A percentile compares a stretch with the other conserved stretches of the same genome.
These are phyloP conservation scores for Aureobasidium sp. DNA, from an alignment of 2,329 filamentous ascomycete genomes.

Conservation along the genomic window DNA sequence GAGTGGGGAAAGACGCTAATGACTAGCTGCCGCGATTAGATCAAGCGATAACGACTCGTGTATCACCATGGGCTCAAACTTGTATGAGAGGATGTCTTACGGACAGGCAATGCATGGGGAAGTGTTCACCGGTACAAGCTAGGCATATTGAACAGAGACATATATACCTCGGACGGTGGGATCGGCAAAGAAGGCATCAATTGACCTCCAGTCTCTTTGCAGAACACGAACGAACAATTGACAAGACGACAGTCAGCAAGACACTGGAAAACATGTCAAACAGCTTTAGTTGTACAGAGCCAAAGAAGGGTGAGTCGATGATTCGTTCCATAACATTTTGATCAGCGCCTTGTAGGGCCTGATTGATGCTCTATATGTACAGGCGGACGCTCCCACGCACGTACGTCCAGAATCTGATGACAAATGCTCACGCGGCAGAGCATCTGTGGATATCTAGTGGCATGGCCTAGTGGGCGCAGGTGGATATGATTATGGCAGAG, in stretches of 20 bases:
- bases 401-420: neutral
- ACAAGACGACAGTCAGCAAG: neutral
- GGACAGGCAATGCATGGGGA: neutral
- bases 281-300: neutral
- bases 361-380: conserved; percentile 9
- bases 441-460: neutral
- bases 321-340: neutral
- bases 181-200: too few relatives aligned
- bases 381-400: neutral
- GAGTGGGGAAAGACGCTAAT: conserved; percentile 2
- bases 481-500: neutral
- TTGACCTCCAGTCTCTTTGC: neutral
- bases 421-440: neutral
- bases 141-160: neutral
- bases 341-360: neutral
- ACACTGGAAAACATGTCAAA: neutral
- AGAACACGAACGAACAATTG: neutral
- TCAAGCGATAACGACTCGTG: conserved; percentile 3
- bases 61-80: neutral
- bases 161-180: neutral
- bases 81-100: neutral
- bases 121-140: neutral
- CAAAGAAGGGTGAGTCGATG: neutral
- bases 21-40: conserved; percentile 6
- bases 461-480: neutral